Evolutionary conservation across 1,284 basidiomycete species (phyloP), one percentile per base, ranked within the genome.

Genomic region (Boletellus dicymbophilus): DNA sequence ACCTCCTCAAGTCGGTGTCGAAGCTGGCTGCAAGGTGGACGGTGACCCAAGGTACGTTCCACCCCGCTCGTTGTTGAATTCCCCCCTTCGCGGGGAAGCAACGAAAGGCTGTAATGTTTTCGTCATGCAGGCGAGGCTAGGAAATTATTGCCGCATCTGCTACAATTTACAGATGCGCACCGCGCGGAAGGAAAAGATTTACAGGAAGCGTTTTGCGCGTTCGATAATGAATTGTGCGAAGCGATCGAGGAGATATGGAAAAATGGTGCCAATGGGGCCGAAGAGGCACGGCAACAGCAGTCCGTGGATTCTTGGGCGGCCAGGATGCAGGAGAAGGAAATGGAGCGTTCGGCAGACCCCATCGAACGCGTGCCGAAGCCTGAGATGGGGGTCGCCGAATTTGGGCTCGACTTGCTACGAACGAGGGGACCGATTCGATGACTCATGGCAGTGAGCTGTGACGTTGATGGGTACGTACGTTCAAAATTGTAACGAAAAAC

Each of bases 1-100:
- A 99, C 63, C 80, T 99, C 6, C 80, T 98, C 40, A 85, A 81
- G 40, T 93, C 90, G 5, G 69, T 98, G 43, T 80, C 81, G 1
- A 93, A 96, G 60, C 77, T 98, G 6, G 80, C 85, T 9, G 71
- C 70, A 4, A 72, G 81, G 33, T 84, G 88, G 60, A 70, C 71
- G 26, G 63, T 66, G 1, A 75, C 77, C 1, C 82, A 83, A 74
- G 76, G 90, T 89, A 22, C 33, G 37, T 16, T 20, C 11, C 3
- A 16, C 20, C 23, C 20, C 20, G 11, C 15, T 22, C 20, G 28
- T 12, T 15, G 31, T 33, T 33, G 30, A 7, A 31, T 16, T 16
- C 12, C 30, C 28, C 45, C 18, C 26, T 31, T 25, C 37, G 30
- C n/a, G n/a, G n/a, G 20, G 1, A 10, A 16, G 12, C 13, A 1